Evolutionary conservation across 2,329 filamentous ascomycete species (phyloP).

Genomic region (Epicoccum sorghinum): DNA sequence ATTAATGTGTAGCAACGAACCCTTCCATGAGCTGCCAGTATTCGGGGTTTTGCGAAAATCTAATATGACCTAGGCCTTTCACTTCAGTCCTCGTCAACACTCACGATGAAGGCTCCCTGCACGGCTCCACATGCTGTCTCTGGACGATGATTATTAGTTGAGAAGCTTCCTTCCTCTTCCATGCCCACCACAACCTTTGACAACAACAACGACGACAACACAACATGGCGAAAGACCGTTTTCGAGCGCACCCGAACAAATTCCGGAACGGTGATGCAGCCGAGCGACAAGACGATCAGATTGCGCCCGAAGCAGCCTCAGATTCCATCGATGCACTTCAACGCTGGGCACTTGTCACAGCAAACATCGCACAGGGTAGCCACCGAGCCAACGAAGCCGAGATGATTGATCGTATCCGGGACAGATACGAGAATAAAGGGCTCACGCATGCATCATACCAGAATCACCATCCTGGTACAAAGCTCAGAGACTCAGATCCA

Average conservation of each 20-base stretch:
- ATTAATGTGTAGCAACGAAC: no score
- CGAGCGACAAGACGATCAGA: slow-evolving; percentile 17
- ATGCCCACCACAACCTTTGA: background rate
- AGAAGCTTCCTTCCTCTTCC: background rate
- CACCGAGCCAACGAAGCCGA: slow-evolving; percentile 10
- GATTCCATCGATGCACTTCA: slow-evolving; percentile 12
- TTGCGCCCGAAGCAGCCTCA: slow-evolving; percentile 11
- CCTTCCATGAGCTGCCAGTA: no score
- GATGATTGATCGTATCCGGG: slow-evolving; percentile 7
- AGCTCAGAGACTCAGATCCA: background rate
- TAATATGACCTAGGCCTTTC: no score
- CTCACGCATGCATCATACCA: background rate
- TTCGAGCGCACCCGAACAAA: background rate
- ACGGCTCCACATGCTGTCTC: no score
- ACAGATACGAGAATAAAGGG: slow-evolving; percentile 5
- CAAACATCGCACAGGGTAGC: slow-evolving; percentile 5
- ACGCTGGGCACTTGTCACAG: slow-evolving; percentile 17
- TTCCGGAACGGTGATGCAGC: background rate
- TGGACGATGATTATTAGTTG: no score
- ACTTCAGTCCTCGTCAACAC: no score
- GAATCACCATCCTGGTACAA: background rate
- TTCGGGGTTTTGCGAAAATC: no score
- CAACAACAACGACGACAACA: background rate
- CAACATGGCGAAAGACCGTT: slow-evolving; percentile 1
- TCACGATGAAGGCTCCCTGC: no score